These are phyloP conservation scores for Antrodiella citrinella DNA, from an alignment of 768 basidiomycete species.

Conservation along the genomic window DNA sequence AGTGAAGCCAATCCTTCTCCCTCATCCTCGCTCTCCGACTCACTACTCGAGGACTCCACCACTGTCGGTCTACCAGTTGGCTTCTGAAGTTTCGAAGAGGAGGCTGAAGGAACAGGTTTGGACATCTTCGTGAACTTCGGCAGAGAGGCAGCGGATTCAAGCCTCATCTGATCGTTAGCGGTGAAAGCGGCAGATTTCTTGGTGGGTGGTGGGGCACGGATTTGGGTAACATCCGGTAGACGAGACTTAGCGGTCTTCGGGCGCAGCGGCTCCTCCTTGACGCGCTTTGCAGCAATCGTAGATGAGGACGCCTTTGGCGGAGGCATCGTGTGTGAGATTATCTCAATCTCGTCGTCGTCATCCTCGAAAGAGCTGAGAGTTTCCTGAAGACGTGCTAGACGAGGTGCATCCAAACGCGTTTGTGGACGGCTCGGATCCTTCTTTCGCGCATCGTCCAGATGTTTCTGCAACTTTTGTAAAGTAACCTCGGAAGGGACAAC, in stretches of 20 bases:
- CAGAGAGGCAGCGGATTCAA: conserved; percentile 27
- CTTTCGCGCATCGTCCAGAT: conserved; percentile 51
- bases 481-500: conserved; percentile 47
- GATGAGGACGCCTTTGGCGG: conserved; percentile 1
- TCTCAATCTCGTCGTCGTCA: conserved; percentile 48
- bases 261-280: conserved; percentile 3
- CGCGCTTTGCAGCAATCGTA: background rate
- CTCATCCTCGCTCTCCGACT: conserved; percentile 34
- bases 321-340: conserved; percentile 32
- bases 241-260: conserved; percentile 5
- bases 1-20: conserved; percentile 42
- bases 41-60: conserved; percentile 34
- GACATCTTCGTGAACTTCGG: conserved; percentile 36
- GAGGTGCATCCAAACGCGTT: conserved; percentile 49
- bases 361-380: conserved; percentile 58
- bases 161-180: conserved; percentile 26
- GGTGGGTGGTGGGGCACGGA: background rate
- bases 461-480: conserved; percentile 59
- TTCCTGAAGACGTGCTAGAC: conserved; percentile 59
- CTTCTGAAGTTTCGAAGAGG: conserved; percentile 7
- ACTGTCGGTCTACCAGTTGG: background rate
- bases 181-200: conserved; percentile 16
- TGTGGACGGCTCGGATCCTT: conserved; percentile 35
- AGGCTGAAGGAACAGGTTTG: conserved; percentile 2
- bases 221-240: background rate